These are phyloP conservation scores for Boletus rubroflammeus DNA, from an alignment of 768 basidiomycete species.

Conservation along the genomic window DNA sequence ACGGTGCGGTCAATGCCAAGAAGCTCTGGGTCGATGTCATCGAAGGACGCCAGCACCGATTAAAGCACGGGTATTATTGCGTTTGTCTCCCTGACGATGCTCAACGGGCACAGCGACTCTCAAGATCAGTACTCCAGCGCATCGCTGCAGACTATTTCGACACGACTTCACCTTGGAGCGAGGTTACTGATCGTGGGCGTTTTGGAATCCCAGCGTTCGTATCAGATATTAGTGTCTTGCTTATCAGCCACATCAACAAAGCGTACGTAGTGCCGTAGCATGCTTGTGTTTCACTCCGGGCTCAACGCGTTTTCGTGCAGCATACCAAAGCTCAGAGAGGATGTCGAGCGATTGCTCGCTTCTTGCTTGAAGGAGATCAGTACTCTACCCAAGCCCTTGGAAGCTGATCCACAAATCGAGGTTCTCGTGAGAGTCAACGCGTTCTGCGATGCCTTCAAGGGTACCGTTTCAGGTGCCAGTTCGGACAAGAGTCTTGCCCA, in stretches of 20 bases:
- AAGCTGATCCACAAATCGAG: slow-evolving; percentile 42
- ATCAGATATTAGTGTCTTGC: slow-evolving; percentile 45
- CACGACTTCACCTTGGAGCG: slow-evolving; percentile 49
- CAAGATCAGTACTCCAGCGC: slow-evolving; percentile 36
- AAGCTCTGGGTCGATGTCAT: slow-evolving; percentile 50
- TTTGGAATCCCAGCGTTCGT: slow-evolving; percentile 58
- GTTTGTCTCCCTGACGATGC: slow-evolving; percentile 62
- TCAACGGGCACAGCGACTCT: slow-evolving; percentile 40
- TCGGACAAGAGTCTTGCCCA: slow-evolving; percentile 38
- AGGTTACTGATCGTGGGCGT: slow-evolving; percentile 40
- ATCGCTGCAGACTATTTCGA: slow-evolving; percentile 46
- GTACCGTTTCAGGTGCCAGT: slow-evolving; percentile 31
- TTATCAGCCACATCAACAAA: slow-evolving; percentile 49
- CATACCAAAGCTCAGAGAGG: slow-evolving; percentile 41
- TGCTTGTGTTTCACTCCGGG: not conserved
- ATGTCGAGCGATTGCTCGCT: slow-evolving; percentile 40
- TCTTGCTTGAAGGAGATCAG: slow-evolving; percentile 33
- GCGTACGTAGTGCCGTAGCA: slow-evolving; percentile 38
- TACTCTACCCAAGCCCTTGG: slow-evolving; percentile 38
- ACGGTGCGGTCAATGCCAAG: slow-evolving; percentile 40
- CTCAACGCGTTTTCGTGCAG: slow-evolving; percentile 30
- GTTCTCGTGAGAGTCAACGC: slow-evolving; percentile 40
- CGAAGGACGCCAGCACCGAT: slow-evolving; percentile 41
- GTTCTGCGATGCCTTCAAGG: slow-evolving; percentile 42
- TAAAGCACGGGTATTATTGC: slow-evolving; percentile 62